Conservation (phyloP, 192 early-diverging fungal species). For the Gigaspora rosea region DNA sequence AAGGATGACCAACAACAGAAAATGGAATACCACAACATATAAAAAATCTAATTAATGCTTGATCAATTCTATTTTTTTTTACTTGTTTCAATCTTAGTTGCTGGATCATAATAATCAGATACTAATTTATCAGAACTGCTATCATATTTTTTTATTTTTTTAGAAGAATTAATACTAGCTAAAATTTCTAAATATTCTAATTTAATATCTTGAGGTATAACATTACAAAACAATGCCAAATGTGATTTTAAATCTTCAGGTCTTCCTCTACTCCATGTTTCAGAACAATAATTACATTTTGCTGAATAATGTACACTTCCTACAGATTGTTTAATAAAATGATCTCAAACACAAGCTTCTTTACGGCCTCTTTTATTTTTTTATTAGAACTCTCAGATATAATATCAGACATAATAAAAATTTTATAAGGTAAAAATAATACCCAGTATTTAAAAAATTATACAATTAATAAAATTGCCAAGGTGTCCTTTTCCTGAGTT, state of each 20-base stretch:
- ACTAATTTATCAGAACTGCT: background rate
- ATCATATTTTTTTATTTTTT: background rate
- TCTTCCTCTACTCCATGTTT: background rate
- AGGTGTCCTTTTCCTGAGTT: too few species aligned
- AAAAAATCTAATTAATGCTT: too few species aligned
- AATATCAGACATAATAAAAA: too few species aligned
- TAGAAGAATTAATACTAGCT: background rate
- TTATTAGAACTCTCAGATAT: too few species aligned
- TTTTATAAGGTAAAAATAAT: too few species aligned
- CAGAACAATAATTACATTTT: background rate
- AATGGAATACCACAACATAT: too few species aligned
- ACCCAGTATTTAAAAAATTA: too few species aligned
- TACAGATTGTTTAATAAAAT: conserved; percentile 5
- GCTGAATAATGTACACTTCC: background rate
- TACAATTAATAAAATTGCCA: too few species aligned
- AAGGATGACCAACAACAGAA: too few species aligned
- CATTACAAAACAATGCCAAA: background rate
- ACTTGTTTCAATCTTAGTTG: background rate
- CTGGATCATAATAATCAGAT: background rate
- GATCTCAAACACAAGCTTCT: background rate
- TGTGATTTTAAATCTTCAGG: background rate
- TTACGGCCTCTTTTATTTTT: background rate
- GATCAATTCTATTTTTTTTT: background rate
- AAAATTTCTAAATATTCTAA: background rate
- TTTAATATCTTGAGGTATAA: background rate